Percentiles rank a stretch among this genome's conserved stretches.
These are phyloP conservation scores for Emydomyces testavorans DNA, from an alignment of 2,329 filamentous ascomycete genomes.

Conservation along the genomic window DNA sequence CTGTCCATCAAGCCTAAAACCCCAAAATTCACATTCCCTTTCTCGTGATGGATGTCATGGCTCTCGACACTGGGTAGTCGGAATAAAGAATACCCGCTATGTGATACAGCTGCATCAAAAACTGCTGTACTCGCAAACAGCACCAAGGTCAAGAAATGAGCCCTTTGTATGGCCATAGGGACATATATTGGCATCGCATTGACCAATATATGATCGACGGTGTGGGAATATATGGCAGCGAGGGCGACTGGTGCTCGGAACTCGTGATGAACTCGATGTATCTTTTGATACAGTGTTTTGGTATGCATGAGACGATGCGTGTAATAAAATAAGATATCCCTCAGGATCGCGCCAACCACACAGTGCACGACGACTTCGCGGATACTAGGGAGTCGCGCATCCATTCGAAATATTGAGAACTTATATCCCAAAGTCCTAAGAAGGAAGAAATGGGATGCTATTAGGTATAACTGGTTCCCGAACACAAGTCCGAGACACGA, in stretches of 20 bases:
- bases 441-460: constrained; percentile 4
- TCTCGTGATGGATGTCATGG: constrained; percentile 14
- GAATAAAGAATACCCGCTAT: constrained; percentile 10
- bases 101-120: constrained; percentile 8
- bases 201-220: constrained; percentile 7
- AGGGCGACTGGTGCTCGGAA: constrained; percentile 10
- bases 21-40: constrained; percentile 12
- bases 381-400: constrained; percentile 2
- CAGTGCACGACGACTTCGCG: neutral
- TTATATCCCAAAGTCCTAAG: neutral
- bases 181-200: constrained; percentile 9
- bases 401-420: constrained; percentile 7
- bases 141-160: constrained; percentile 11
- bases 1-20: constrained; percentile 12
- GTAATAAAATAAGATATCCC: constrained; percentile 13
- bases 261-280: constrained; percentile 12
- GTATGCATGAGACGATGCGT: constrained; percentile 13
- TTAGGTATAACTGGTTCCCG: constrained; percentile 7
- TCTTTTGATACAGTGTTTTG: constrained; percentile 10
- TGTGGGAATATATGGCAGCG: constrained; percentile 12
- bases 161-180: constrained; percentile 8
- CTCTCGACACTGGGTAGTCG: constrained; percentile 11
- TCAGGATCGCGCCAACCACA: neutral
- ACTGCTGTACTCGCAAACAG: constrained; percentile 9
- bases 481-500: constrained; percentile 5